A percentile compares a stretch with the other conserved stretches of the same genome.
Evolutionary conservation across 257 asterid genomes (phyloP).

Genomic region (Solanum appendiculatum): DNA sequence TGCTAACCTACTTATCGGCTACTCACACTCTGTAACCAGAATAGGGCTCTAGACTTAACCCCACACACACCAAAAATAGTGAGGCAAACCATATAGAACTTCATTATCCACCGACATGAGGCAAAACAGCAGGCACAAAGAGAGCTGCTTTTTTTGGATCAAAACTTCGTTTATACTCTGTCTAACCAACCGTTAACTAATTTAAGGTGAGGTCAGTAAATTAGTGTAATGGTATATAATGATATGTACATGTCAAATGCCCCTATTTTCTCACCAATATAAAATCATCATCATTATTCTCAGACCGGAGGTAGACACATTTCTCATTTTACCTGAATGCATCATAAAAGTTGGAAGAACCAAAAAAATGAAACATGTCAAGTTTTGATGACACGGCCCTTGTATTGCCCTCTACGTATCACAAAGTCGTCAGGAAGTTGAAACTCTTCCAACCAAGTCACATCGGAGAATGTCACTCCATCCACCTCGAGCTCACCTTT

Average conservation of each 20-base stretch:
- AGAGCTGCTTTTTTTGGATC: background rate
- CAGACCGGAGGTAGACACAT: conserved; percentile 19
- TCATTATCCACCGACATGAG: background rate
- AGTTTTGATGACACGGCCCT: conserved; percentile 71
- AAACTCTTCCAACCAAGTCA: conserved; percentile 88
- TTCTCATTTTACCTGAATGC: conserved; percentile 16
- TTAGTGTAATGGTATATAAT: conserved; percentile 23
- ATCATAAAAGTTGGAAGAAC: conserved; percentile 10
- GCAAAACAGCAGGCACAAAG: background rate
- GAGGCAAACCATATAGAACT: background rate
- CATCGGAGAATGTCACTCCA: conserved; percentile 49
- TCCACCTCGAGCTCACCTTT: conserved; percentile 68
- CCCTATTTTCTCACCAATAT: conserved; percentile 30
- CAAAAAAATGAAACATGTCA: conserved; percentile 26
- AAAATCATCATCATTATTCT: conserved; percentile 13
- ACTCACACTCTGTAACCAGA: too few relatives aligned
- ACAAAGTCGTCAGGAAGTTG: conserved; percentile 90
- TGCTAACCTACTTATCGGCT: too few relatives aligned
- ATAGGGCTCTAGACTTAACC: background rate
- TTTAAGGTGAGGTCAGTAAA: conserved; percentile 27
- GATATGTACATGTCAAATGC: conserved; percentile 64
- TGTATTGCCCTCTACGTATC: conserved; percentile 85
- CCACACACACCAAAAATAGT: background rate
- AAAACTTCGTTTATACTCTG: background rate
- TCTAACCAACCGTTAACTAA: background rate